Evolutionary conservation across 257 asterid genomes (phyloP).

Genomic region (Penstemon newberryi): DNA sequence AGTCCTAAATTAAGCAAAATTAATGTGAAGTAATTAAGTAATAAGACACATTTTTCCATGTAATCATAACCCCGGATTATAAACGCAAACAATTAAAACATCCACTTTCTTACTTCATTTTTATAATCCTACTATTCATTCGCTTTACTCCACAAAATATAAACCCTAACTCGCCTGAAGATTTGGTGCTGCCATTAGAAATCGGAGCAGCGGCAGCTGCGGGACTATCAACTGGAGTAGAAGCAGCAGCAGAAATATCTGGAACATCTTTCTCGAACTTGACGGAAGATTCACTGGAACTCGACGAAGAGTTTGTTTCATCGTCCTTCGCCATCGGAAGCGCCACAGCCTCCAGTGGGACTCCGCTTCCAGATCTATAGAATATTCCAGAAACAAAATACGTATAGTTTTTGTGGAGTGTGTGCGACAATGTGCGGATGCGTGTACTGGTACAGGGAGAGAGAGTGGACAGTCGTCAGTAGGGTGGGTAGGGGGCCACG

Average conservation of each 20-base stretch:
- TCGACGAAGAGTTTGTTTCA: slow-evolving; percentile 37
- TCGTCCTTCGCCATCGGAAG: slow-evolving; percentile 42
- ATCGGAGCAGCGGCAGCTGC: slow-evolving; percentile 27
- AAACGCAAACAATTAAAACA: neutral
- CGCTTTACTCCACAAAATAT: slow-evolving; percentile 11
- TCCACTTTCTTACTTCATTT: slow-evolving; percentile 19
- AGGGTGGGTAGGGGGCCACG: neutral
- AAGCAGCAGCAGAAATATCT: slow-evolving; percentile 26
- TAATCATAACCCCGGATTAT: neutral
- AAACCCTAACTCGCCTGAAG: slow-evolving; percentile 56
- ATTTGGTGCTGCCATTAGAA: slow-evolving; percentile 42
- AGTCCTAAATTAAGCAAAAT: slow-evolving; percentile 13
- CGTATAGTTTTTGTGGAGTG: neutral
- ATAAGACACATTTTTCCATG: too few species aligned
- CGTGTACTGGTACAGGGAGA: neutral
- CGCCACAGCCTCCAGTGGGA: slow-evolving; percentile 37
- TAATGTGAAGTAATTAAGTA: neutral
- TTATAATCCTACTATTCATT: slow-evolving; percentile 22
- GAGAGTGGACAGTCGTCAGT: neutral
- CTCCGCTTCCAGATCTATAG: slow-evolving; percentile 54
- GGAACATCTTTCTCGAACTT: slow-evolving; percentile 42
- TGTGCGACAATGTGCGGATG: neutral
- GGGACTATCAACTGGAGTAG: slow-evolving; percentile 24
- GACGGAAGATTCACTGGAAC: slow-evolving; percentile 53
- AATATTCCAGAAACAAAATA: slow-evolving; percentile 22